Base-by-base conservation (phyloP, 2,329 filamentous ascomycete species). In the Fusarium burgessii region DNA sequence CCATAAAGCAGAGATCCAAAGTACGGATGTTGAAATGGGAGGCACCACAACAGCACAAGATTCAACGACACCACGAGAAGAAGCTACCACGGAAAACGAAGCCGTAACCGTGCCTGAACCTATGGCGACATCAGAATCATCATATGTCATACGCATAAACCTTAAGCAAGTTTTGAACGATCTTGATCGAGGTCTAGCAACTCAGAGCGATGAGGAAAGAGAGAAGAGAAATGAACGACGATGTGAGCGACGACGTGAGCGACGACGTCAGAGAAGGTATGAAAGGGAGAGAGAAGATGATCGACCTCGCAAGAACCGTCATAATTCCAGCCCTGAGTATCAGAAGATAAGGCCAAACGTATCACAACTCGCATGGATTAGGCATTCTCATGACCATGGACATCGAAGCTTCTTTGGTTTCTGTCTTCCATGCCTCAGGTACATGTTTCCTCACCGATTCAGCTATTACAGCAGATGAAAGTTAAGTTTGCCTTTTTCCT, bases 91-190 rank as follows among this genome's bases (percentile, higher is more conserved):
- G 32, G 32, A 33, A 33, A 33, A 33, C 32, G 43, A 29, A 6
- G 4, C 3, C 18, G 3, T 25, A 6, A 13, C 5, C 6, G 3
- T 29, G 2, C 43, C 43, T 4, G 5, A 2, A 29, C 25, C 17
- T 20, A 25, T 27, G 20, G 43, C 1, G 5, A 6, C 9, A 10
- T 11, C 25, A 15, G 9, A 29, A 29, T 6, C 25, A 20, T 2
- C 4, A 5, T 13, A 14, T n/a, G 29, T 8, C 6, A 2, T 20
- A 13, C 6, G 18, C 0, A 11, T 29, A 6, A 9, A 15, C 15
- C 18, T 6, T 4, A 9, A 5, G 18, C 18, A 9, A 3, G 2
- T 11, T 15, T 6, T 15, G 0, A 46, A 7, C 25, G 29, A 6
- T 11, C 2, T 29, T 3, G 29, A 15, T 29, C 18, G 25, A 29